Evolutionary conservation across 2,329 filamentous ascomycete species (phyloP).

Genomic region (Ceratocystiopsis minuta): DNA sequence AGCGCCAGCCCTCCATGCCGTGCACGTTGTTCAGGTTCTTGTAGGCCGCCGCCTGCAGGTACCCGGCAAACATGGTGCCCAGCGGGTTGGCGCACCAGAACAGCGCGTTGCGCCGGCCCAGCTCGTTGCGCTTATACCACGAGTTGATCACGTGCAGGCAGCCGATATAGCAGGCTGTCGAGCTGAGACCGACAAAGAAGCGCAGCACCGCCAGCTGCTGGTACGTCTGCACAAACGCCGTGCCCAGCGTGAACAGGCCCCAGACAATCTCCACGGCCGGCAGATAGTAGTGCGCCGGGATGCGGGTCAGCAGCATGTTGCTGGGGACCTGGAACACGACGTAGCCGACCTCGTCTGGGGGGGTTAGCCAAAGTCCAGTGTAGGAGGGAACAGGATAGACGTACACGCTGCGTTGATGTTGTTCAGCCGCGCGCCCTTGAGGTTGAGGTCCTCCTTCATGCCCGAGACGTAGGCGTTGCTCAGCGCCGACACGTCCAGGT

Average conservation of each 20-base stretch:
- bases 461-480: background rate
- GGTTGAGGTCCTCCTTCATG: too few species aligned
- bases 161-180: slow-evolving; percentile 34
- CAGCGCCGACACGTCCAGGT: slow-evolving; percentile 26
- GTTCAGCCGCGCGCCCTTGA: too few species aligned
- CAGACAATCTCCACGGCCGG: slow-evolving; percentile 2
- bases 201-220: slow-evolving; percentile 25
- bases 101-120: slow-evolving; percentile 43
- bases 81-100: slow-evolving; percentile 33
- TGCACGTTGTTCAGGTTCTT: slow-evolving; percentile 29
- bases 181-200: slow-evolving; percentile 34
- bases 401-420: too few species aligned
- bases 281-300: too few species aligned
- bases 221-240: background rate
- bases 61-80: slow-evolving; percentile 18
- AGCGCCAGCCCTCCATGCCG: slow-evolving; percentile 31
- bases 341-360: too few species aligned
- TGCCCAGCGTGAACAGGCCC: slow-evolving; percentile 3
- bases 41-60: slow-evolving; percentile 33
- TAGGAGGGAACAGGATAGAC: too few species aligned
- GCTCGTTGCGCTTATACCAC: slow-evolving; percentile 38
- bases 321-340: too few species aligned
- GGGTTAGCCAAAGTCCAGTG: too few species aligned
- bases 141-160: slow-evolving; percentile 27
- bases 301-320: too few species aligned